These are phyloP conservation scores for Dictyostelium purpureum DNA, from an alignment of 78 protist species.

Conservation along the genomic window DNA sequence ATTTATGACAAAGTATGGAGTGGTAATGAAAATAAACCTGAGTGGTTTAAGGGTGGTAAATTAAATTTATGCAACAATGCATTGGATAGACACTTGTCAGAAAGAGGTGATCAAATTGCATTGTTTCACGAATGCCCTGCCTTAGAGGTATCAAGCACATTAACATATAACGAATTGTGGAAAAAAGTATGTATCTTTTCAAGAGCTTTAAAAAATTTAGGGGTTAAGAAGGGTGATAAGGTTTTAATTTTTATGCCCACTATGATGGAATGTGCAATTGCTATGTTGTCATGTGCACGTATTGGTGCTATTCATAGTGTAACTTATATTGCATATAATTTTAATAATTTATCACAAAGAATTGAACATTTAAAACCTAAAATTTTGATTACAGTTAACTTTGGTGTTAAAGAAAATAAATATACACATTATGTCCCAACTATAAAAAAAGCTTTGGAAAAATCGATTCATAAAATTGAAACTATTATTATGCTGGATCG, in stretches of 20 bases:
- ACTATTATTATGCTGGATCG: neutral
- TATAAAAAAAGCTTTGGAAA: neutral
- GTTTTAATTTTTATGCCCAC: conserved; percentile 93
- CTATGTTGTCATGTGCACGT: conserved; percentile 96
- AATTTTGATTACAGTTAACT: conserved; percentile 56
- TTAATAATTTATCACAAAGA: conserved; percentile 58
- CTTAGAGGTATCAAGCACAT: neutral
- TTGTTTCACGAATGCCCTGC: neutral
- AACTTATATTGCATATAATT: conserved; percentile 85
- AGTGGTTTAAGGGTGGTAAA: conserved; percentile 87
- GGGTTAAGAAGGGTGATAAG: conserved; percentile 87
- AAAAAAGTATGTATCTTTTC: conserved; percentile 67
- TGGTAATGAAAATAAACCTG: conserved; percentile 20
- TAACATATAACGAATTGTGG: neutral
- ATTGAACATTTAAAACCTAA: conserved; percentile 74
- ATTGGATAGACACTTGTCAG: conserved; percentile 10
- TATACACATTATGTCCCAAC: neutral
- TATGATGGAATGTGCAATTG: conserved; percentile 48
- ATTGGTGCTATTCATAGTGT: conserved; percentile 93
- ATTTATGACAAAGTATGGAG: conserved; percentile 15
- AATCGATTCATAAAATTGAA: neutral
- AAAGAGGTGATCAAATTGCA: neutral
- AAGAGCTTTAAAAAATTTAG: conserved; percentile 66
- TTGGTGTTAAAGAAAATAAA: conserved; percentile 34
- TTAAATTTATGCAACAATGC: conserved; percentile 82